Base-by-base conservation (phyloP, 2,329 filamentous ascomycete species). In the Diaporthe velutina region DNA sequence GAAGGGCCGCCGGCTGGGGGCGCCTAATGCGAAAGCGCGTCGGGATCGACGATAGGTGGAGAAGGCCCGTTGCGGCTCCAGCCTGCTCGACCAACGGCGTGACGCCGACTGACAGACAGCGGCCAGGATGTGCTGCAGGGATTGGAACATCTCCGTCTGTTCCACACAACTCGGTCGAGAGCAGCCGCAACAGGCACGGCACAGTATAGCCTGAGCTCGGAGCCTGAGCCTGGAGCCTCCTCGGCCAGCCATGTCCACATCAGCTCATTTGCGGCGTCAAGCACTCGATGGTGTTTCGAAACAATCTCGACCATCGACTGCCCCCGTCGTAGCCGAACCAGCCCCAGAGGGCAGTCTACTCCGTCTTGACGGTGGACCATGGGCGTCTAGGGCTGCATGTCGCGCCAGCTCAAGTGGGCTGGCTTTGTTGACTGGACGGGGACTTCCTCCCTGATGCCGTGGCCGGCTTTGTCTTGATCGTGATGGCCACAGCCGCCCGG, bases 271-370 rank as follows among this genome's bases (percentile, higher is more conserved):
- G 73, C 74, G 68, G 33, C 58, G 50, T 60, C 71, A 67, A 75
- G 74, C 74, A 70, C 50, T 50, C 33, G 50, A 48, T 58, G 22
- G 73, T 66, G 68, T 72, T 76, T 76, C 68, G 74, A 76, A 76
- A 74, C 74, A 64, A 64, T 60, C 33, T 40, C 52, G 64, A 58
- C 70, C 71, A 73, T 52, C 42, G 61, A 50, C 28, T 50, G 42
- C 61, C 61, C 55, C 55, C 35, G 42, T 35, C 9, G 61, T 61
- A 40, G 33, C 70, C 70, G 58, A 50, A 61, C 38, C 45, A 35
- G 57, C 48, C 70, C 30, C 8, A 55, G 60, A 45, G 6, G 70
- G 70, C 57, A 55, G 38, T 72, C 33, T 52, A 40, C 33, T 61
- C 70, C 45, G 70, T 52, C 48, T 54, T 42, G 42, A 54, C n/a